Evolutionary conservation across 2,329 filamentous ascomycete genomes (phyloP).

Genomic region (Coniochaeta hoffmannii): DNA sequence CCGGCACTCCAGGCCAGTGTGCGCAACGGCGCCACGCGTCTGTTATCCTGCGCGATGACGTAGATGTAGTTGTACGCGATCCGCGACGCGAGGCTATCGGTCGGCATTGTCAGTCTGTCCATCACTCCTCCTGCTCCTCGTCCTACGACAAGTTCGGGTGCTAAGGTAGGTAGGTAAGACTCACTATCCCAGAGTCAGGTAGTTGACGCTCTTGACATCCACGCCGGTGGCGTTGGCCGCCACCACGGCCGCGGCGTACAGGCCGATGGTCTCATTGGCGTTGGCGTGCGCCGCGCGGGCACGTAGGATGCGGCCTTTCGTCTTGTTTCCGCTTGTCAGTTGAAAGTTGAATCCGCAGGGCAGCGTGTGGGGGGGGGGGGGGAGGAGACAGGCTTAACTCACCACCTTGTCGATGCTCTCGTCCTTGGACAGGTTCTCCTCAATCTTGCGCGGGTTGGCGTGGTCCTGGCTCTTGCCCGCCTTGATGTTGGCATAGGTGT

Average conservation of each 20-base stretch:
- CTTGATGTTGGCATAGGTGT: conserved; percentile 21
- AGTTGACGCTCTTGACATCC: conserved; percentile 28
- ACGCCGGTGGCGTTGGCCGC: conserved; percentile 39
- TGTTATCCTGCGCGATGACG: conserved; percentile 33
- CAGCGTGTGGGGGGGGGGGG: too few relatives aligned
- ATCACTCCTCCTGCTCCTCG: too few relatives aligned
- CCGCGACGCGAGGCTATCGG: conserved; percentile 25
- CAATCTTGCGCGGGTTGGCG: conserved; percentile 29
- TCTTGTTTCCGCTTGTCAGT: conserved; percentile 3
- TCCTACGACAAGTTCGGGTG: too few relatives aligned
- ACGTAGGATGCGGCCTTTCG: conserved; percentile 15
- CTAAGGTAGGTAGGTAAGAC: not conserved
- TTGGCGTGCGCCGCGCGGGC: conserved; percentile 26
- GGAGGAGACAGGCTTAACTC: conserved; percentile 3
- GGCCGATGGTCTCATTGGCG: conserved; percentile 34
- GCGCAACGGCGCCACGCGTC: conserved; percentile 26
- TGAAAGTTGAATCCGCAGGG: not conserved
- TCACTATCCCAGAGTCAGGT: conserved; percentile 27
- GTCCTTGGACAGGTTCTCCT: conserved; percentile 22
- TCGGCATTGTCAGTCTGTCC: not conserved
- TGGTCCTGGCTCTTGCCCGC: conserved; percentile 27
- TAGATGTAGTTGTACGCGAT: conserved; percentile 34
- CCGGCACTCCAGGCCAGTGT: conserved; percentile 29
- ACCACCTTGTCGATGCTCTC: conserved; percentile 22
- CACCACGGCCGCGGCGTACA: conserved; percentile 34